Conservation (phyloP, 768 basidiomycete genomes). For the Coprinopsis marcescibilis region DNA sequence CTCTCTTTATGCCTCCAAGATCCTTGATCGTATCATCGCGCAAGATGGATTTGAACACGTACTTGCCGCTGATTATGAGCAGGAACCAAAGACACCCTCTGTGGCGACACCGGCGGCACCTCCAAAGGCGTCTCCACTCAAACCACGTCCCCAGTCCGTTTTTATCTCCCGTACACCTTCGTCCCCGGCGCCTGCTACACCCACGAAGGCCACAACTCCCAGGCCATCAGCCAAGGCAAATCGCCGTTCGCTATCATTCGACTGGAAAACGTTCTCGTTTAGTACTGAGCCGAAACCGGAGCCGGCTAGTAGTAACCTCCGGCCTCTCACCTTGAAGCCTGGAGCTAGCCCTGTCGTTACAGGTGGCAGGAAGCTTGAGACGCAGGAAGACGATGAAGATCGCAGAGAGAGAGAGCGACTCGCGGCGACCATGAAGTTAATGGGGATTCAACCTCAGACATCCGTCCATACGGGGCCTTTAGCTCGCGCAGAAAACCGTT, state of each 20-base stretch:
- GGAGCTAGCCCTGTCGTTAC: conserved; percentile 45
- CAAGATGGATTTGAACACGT: conserved; percentile 98
- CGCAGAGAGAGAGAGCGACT: conserved; percentile 80
- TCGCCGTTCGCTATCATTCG: conserved; percentile 77
- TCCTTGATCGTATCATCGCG: conserved; percentile 93
- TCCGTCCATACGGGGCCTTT: conserved; percentile 26
- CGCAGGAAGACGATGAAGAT: conserved; percentile 90
- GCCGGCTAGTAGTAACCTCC: conserved; percentile 45
- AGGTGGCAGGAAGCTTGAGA: conserved; percentile 75
- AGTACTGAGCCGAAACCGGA: conserved; percentile 53
- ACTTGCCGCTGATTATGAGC: conserved; percentile 86
- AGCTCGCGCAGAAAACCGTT: conserved; percentile 20
- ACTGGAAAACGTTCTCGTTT: conserved; percentile 76
- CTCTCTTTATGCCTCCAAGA: conserved; percentile 93
- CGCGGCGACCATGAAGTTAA: conserved; percentile 87
- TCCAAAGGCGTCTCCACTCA: conserved; percentile 26
- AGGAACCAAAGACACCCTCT: conserved; percentile 44
- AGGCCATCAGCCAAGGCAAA: conserved; percentile 25
- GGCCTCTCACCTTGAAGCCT: conserved; percentile 70
- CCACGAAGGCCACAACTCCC: conserved; percentile 12
- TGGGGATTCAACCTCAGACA: conserved; percentile 79
- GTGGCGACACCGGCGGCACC: conserved; percentile 26
- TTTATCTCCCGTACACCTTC: conserved; percentile 41
- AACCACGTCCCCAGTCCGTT: conserved; percentile 59
- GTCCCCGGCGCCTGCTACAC: conserved; percentile 22